Percentiles rank a stretch among this genome's conserved stretches.
phyloP scores from a whole-genome alignment of 202 grass and related monocot genomes.

The Schoenoplectus triqueter region DNA sequence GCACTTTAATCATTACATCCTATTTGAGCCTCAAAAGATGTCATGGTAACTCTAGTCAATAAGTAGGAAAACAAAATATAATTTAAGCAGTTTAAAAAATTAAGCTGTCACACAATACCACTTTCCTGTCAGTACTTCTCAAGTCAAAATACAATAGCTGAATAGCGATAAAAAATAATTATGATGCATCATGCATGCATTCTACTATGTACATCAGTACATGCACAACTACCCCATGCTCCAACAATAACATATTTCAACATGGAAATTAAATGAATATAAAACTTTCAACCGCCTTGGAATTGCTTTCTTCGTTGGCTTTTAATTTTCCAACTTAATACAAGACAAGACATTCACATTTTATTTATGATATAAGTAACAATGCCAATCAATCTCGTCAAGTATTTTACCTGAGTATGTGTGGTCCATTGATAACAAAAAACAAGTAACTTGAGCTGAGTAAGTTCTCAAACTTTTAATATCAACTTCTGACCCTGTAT shows the following conservation, averaged over 20 bases:
- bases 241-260: slow-evolving; percentile 6
- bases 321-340: background rate
- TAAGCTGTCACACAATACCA: background rate
- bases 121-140: background rate
- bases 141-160: background rate
- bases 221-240: background rate
- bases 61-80: background rate
- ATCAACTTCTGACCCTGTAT: background rate
- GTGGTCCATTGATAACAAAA: background rate
- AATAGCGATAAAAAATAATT: background rate
- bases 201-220: background rate
- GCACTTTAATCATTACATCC: slow-evolving; percentile 17
- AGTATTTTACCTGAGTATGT: slow-evolving; percentile 26
- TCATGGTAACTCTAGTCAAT: slow-evolving; percentile 24
- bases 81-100: background rate
- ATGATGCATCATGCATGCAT: background rate
- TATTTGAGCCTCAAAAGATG: slow-evolving; percentile 6
- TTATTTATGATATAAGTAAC: slow-evolving; percentile 8
- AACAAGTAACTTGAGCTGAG: background rate
- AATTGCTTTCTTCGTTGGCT: slow-evolving; percentile 6
- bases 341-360: background rate
- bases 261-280: background rate
- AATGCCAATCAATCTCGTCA: slow-evolving; percentile 2
- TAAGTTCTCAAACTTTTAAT: background rate
- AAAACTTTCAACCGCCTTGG: background rate